Base-by-base conservation (phyloP, 176 grass and related monocot species). In the Zizania latifolia region DNA sequence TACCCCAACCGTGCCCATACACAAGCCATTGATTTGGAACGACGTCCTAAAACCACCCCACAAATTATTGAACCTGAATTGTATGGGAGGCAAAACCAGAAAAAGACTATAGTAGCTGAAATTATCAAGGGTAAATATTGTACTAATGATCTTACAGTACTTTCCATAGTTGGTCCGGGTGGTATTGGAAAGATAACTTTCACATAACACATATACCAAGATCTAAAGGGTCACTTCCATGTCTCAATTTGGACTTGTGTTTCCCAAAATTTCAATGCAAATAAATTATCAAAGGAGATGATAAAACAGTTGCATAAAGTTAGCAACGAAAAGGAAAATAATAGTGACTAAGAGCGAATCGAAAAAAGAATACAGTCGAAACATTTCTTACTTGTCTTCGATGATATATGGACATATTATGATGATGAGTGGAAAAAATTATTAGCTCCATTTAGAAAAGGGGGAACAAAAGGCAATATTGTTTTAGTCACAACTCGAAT, bases 111-210 rank as follows among this genome's bases (percentile, higher is more conserved):
- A 31, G 1, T 86, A 8, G 54, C 48, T 13, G 9, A 8, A 0
- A 50, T 79, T 5, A 63, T n/a, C 2, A 0, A 10, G 8, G 65
- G 17, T 11, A 0, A 46, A 66, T 55, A 23, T 56, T 59, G 8
- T 34, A 16, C 6, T 0, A 1, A 55, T 15, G 70, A 57, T 0
- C 31, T 86, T 2, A 40, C 54, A 1, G 41, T 86, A 1, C 4
- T 90, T 78, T 34, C 78, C 3, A 32, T 90, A 55, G 72, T 79
- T 68, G 87, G 87, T 0, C 65, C 80, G 0, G 83, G 83, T 0
- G 87, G 82, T 3, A 54, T 90, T 32, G 78, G 87, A 6, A 90
- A 90, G 63, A 90, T 73, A 43, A 70, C 87, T 57, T 55, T 90
- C n/a, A 56, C 39, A 55, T 66, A 86, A 63, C 19, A 74, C 8